phyloP scores from a whole-genome alignment of 2,329 filamentous ascomycete genomes.

The Sphaerostilbella broomeana region DNA sequence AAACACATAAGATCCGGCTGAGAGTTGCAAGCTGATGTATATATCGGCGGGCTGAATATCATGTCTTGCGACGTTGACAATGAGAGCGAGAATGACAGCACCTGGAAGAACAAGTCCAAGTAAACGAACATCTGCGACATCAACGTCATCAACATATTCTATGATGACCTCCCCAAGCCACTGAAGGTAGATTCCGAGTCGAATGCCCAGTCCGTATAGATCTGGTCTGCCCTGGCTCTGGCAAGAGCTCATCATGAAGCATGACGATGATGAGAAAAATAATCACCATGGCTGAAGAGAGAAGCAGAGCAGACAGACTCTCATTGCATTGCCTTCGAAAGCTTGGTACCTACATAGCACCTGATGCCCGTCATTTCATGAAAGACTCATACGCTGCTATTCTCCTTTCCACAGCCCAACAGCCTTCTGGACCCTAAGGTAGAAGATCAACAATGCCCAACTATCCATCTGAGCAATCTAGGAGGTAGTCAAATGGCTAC shows the following conservation, averaged over 20 bases:
- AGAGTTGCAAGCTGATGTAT: conserved; percentile 11
- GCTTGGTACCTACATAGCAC: too few relatives aligned
- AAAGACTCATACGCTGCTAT: conserved; percentile 6
- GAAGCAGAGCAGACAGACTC: too few relatives aligned
- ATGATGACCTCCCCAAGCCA: conserved; percentile 30
- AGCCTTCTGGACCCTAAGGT: too few relatives aligned
- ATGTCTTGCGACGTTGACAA: conserved; percentile 20
- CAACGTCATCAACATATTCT: conserved; percentile 24
- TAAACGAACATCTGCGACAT: conserved; percentile 25
- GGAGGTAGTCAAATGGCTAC: too few relatives aligned
- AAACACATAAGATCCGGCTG: conserved; percentile 29
- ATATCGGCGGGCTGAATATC: conserved; percentile 16
- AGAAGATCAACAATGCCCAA: too few relatives aligned
- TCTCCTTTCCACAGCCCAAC: conserved; percentile 9
- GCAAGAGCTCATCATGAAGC: conserved; percentile 20
- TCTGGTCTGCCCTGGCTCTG: conserved; percentile 22
- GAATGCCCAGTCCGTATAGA: conserved; percentile 31
- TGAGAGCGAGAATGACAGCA: conserved; percentile 22
- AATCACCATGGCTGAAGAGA: too few relatives aligned
- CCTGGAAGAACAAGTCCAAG: conserved; percentile 28
- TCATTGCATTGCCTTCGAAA: too few relatives aligned
- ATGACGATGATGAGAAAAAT: too few relatives aligned
- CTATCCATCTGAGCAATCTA: too few relatives aligned
- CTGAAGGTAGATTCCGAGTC: conserved; percentile 29
- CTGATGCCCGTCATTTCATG: conserved; percentile 16